Percentiles rank a stretch among this genome's conserved stretches.
Evolutionary conservation across 371 early-diverging fungal genomes (phyloP).

Genomic region (Dichotomocladium elegans): DNA sequence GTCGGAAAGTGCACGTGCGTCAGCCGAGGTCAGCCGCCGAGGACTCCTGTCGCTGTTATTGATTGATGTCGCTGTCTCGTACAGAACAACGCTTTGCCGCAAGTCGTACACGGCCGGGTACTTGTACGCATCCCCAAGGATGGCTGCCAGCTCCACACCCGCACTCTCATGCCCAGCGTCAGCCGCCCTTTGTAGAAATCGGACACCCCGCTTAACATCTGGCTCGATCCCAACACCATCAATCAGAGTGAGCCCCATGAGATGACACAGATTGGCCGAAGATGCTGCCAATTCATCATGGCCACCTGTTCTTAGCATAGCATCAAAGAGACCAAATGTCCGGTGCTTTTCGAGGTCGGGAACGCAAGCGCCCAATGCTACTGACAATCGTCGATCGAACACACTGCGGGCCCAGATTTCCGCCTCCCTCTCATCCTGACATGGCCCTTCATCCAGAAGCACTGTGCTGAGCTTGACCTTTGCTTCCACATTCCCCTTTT

Average conservation of each 20-base stretch:
- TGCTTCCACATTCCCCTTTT: slow-evolving; percentile 43
- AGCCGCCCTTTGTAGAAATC: slow-evolving; percentile 26
- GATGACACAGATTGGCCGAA: slow-evolving; percentile 12
- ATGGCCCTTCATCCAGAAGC: slow-evolving; percentile 9
- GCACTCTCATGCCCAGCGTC: slow-evolving; percentile 29
- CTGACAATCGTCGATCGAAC: slow-evolving; percentile 39
- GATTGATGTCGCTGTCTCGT: slow-evolving; percentile 27
- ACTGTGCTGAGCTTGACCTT: slow-evolving; percentile 41
- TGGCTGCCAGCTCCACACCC: slow-evolving; percentile 31
- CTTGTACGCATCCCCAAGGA: slow-evolving; percentile 35
- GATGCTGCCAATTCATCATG: slow-evolving; percentile 6
- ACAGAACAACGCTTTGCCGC: slow-evolving; percentile 27
- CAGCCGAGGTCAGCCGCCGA: slow-evolving; percentile 15
- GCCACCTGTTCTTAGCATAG: slow-evolving; percentile 11
- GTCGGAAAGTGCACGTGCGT: slow-evolving; percentile 35
- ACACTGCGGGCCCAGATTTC: slow-evolving; percentile 42
- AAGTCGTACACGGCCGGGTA: slow-evolving; percentile 37
- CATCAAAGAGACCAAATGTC: slow-evolving; percentile 12
- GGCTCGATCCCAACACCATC: slow-evolving; percentile 33
- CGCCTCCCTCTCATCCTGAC: slow-evolving; percentile 22
- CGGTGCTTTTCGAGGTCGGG: slow-evolving; percentile 13
- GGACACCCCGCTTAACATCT: slow-evolving; percentile 20
- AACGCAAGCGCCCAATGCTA: slow-evolving; percentile 26
- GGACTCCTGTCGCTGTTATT: not conserved
- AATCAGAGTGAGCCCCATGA: slow-evolving; percentile 30